Conservation (phyloP, 371 early-diverging fungal genomes). For the Mucor saturninus region DNA sequence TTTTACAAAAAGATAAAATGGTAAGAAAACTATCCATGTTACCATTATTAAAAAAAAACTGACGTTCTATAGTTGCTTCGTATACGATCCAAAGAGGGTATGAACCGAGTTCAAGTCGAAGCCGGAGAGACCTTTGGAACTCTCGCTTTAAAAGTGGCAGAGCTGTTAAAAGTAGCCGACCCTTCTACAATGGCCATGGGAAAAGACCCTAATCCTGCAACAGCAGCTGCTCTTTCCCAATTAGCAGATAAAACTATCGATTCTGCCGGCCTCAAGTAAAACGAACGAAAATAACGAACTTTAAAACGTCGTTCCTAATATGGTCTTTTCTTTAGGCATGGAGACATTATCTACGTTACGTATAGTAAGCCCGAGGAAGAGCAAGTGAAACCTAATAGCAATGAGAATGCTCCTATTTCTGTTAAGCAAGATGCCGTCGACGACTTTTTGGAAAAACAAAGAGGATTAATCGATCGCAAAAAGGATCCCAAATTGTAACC, state of each 20-base stretch:
- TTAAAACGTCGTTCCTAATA: constrained; percentile 3
- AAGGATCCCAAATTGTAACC: constrained; percentile 83
- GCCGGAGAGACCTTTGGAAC: constrained; percentile 55
- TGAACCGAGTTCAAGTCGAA: constrained; percentile 76
- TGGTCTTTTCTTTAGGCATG: constrained; percentile 61
- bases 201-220: constrained; percentile 50
- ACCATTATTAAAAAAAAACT: background rate
- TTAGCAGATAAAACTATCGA: constrained; percentile 51
- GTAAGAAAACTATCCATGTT: background rate
- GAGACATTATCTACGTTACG: constrained; percentile 78
- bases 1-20: background rate
- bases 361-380: constrained; percentile 47
- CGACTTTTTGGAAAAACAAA: constrained; percentile 77
- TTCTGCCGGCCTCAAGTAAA: constrained; percentile 53
- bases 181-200: constrained; percentile 55
- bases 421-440: constrained; percentile 82
- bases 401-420: constrained; percentile 12
- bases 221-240: constrained; percentile 43
- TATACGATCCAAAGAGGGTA: constrained; percentile 83
- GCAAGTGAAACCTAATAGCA: too few species aligned
- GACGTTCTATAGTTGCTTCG: constrained; percentile 66
- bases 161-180: constrained; percentile 45
- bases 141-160: constrained; percentile 65
- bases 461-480: constrained; percentile 83
- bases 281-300: background rate